Percentiles rank a stretch among this genome's conserved stretches.
phyloP scores from a whole-genome alignment of 2,329 filamentous ascomycete genomes.

The Penicillium griseofulvum region DNA sequence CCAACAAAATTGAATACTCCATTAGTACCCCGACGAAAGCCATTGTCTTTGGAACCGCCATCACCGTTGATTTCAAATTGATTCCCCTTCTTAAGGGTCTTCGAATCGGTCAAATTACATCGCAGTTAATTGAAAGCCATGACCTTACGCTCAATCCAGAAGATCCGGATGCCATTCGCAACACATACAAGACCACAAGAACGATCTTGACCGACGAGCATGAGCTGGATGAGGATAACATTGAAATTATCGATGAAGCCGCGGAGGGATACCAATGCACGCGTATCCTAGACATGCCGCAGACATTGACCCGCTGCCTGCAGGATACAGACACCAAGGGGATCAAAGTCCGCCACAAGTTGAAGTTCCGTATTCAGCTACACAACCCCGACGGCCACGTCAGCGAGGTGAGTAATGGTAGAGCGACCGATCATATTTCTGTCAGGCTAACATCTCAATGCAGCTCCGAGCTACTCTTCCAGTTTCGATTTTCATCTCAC shows the following conservation, averaged over 20 bases:
- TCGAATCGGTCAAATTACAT: constrained; percentile 75
- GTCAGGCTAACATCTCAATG: constrained; percentile 13
- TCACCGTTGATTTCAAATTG: constrained; percentile 81
- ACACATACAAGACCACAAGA: constrained; percentile 61
- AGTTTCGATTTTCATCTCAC: constrained; percentile 91
- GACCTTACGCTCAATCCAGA: constrained; percentile 59
- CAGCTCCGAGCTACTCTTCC: constrained; percentile 85
- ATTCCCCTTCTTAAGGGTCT: constrained; percentile 87
- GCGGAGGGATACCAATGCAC: constrained; percentile 61
- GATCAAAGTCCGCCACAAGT: constrained; percentile 89
- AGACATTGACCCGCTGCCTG: constrained; percentile 75
- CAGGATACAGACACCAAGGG: constrained; percentile 86
- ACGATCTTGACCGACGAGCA: constrained; percentile 67
- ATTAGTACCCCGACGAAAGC: constrained; percentile 92
- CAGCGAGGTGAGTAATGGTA: constrained; percentile 65
- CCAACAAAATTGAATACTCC: constrained; percentile 95
- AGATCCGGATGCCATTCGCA: constrained; percentile 39
- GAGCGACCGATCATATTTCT: too few species aligned
- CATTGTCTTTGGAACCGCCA: constrained; percentile 84
- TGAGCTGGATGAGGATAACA: constrained; percentile 65
- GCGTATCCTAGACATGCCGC: constrained; percentile 67
- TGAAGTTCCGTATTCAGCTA: constrained; percentile 85
- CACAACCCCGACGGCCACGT: constrained; percentile 93
- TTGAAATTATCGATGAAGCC: constrained; percentile 55
- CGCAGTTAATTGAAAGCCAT: constrained; percentile 75